A percentile compares a stretch with the other conserved stretches of the same genome.
Evolutionary conservation across 352 stramenopile genomes (phyloP).

Genomic region (Phytophthora tubulina): DNA sequence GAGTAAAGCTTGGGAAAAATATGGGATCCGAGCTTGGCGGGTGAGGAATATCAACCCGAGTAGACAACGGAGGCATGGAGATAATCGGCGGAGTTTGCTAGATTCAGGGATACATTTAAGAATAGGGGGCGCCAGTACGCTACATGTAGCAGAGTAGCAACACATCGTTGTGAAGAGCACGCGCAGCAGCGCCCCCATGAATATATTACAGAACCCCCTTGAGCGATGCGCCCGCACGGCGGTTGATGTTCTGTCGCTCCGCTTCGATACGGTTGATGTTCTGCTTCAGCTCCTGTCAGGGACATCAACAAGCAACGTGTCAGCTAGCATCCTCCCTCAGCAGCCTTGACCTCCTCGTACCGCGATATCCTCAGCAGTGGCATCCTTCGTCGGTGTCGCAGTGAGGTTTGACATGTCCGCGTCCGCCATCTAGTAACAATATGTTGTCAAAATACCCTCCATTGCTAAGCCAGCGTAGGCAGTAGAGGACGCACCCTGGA

Average conservation of each 20-base stretch:
- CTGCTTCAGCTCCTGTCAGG: constrained; percentile 72
- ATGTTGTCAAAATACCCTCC: not conserved
- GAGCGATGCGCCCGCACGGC: constrained; percentile 78
- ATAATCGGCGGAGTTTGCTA: constrained; percentile 34
- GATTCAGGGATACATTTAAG: constrained; percentile 40
- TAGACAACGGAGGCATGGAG: constrained; percentile 13
- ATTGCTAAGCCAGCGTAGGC: not conserved
- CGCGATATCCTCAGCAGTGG: constrained; percentile 78
- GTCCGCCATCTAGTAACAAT: constrained; percentile 74
- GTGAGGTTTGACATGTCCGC: constrained; percentile 91
- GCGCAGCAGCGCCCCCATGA: constrained; percentile 21
- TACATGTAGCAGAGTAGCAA: constrained; percentile 11
- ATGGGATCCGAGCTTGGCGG: constrained; percentile 14
- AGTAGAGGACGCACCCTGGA: constrained; percentile 61
- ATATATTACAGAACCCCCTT: constrained; percentile 80
- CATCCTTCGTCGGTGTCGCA: constrained; percentile 78
- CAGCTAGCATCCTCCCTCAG: not conserved
- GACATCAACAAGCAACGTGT: constrained; percentile 5
- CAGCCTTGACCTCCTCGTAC: constrained; percentile 28
- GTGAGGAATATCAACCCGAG: not conserved
- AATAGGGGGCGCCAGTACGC: constrained; percentile 21
- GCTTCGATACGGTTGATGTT: constrained; percentile 79
- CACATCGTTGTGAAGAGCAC: constrained; percentile 13
- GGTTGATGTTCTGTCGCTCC: constrained; percentile 85
- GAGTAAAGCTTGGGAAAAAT: constrained; percentile 28